These are phyloP conservation scores for Prunus dulcis DNA, from an alignment of 306 rosid species.

Conservation along the genomic window DNA sequence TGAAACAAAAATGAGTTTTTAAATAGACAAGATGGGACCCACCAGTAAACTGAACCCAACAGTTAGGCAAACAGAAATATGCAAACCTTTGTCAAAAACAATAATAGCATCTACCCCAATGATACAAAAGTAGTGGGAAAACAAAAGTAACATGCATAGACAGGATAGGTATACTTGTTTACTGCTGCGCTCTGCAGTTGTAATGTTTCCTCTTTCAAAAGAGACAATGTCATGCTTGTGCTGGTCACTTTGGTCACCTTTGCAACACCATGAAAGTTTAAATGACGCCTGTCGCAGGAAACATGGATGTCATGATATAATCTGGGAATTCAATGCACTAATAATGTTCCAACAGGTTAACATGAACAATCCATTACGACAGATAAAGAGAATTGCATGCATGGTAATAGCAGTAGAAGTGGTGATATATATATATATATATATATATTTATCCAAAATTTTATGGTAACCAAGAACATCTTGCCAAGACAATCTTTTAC, in stretches of 20 bases:
- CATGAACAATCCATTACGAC: background rate
- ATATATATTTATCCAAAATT: background rate
- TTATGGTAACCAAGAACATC: background rate
- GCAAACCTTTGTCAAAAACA: slow-evolving; percentile 1
- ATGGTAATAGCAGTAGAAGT: background rate
- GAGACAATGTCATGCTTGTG: slow-evolving; percentile 91
- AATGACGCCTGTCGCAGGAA: slow-evolving; percentile 69
- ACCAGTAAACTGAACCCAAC: slow-evolving; percentile 9
- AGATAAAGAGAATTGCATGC: background rate
- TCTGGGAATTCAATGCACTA: slow-evolving; percentile 6
- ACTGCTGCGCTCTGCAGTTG: slow-evolving; percentile 95
- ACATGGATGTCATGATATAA: slow-evolving; percentile 12
- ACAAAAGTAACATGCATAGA: slow-evolving; percentile 19
- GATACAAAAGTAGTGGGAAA: slow-evolving; percentile 17
- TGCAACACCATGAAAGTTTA: slow-evolving; percentile 88
- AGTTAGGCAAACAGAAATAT: background rate
- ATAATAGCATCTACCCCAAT: background rate
- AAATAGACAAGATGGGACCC: slow-evolving; percentile 33
- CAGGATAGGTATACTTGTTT: slow-evolving; percentile 65
- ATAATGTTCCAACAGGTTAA: slow-evolving; percentile 4
- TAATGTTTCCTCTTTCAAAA: slow-evolving; percentile 91
- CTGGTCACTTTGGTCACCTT: slow-evolving; percentile 81
- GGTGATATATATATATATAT: background rate
- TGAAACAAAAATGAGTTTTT: slow-evolving; percentile 43
- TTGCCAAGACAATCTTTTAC: background rate